phyloP scores from a whole-genome alignment of 1,284 basidiomycete species.

The Rhodotorula mucilaginosa region DNA sequence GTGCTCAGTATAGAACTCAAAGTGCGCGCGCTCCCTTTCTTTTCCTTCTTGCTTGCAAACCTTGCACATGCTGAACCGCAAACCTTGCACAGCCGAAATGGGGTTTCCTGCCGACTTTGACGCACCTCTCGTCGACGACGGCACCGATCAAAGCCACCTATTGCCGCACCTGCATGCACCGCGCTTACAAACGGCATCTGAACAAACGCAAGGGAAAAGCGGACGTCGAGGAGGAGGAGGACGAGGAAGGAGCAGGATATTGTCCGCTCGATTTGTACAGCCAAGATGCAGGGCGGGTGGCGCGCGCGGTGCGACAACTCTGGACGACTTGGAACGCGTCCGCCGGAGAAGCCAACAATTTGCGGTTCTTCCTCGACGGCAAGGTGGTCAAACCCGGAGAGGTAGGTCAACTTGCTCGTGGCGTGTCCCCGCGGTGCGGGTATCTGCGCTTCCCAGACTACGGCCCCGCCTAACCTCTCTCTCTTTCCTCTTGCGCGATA shows the following conservation, averaged over 20 bases:
- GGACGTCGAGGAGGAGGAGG: slow-evolving; percentile 40
- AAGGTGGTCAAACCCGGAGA: slow-evolving; percentile 60
- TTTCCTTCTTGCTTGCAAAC: not conserved
- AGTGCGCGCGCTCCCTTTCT: slow-evolving; percentile 53
- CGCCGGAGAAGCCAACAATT: slow-evolving; percentile 68
- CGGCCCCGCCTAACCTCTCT: not conserved
- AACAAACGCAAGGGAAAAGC: not conserved
- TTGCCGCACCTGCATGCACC: slow-evolving; percentile 86
- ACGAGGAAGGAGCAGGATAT: slow-evolving; percentile 58
- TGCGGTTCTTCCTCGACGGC: slow-evolving; percentile 71
- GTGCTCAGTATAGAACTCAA: slow-evolving; percentile 80
- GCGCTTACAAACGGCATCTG: slow-evolving; percentile 52
- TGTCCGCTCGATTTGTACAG: slow-evolving; percentile 88
- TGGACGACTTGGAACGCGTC: slow-evolving; percentile 68
- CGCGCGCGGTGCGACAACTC: slow-evolving; percentile 65
- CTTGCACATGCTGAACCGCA: slow-evolving; percentile 6
- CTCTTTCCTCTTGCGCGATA: not conserved
- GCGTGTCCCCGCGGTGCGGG: not conserved
- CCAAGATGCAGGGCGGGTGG: slow-evolving; percentile 58
- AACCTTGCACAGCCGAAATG: slow-evolving; percentile 79
- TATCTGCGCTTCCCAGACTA: not conserved
- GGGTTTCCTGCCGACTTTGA: slow-evolving; percentile 73
- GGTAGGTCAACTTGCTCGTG: slow-evolving; percentile 50
- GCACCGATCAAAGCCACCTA: slow-evolving; percentile 63
- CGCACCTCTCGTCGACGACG: slow-evolving; percentile 61